Base-by-base conservation (phyloP, 2,329 filamentous ascomycete genomes). In the Penicillium sp. region DNA sequence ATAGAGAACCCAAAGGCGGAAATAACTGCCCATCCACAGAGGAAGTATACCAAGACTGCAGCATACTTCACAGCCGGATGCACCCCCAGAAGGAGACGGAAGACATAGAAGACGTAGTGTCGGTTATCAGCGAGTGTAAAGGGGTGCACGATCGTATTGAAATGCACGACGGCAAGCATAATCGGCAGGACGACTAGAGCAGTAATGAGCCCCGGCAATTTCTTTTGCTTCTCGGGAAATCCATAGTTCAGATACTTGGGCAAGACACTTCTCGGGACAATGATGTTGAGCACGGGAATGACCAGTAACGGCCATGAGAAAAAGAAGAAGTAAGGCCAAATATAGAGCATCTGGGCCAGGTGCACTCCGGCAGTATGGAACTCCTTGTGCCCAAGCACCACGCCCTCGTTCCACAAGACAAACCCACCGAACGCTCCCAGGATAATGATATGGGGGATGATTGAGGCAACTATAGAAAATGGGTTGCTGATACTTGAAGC, bases 71-170 rank as follows among this genome's bases (percentile, higher is more conserved):
- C 73, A 15, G 77, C 72, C 1, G 79, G 76, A 34, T 89, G 83
- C 5, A 80, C 80, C 2, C 88, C 82, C 30, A 97, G 86, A 5
- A 88, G 86, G 64, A 91, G 85, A 1, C 91, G 86, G 78, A 99
- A 99, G 54, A 96, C 79, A 75, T 99, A 99, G 72, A 99, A 99
- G 70, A 96, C 88, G 76, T 96, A 99, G 71, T 99, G 94, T 2
- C 94, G 82, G 71, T 99, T 99, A 72, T 99, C 94, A 27, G 94
- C 94, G 1, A 97, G 82, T 0, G 92, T 96, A 69, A 97, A 99
- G 0, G 94, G 93, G 67, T 99, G 94, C 36, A 97, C 84, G 56
- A 96, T 88, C 27, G 94, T 99, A 79, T 97, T 97, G 79, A 83
- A 88, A 56, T 84, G 83, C 20, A 97, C 85, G 2, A 80, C 72